phyloP scores from a whole-genome alignment of 805 yeast species.

The Candida vartiovaarae region DNA sequence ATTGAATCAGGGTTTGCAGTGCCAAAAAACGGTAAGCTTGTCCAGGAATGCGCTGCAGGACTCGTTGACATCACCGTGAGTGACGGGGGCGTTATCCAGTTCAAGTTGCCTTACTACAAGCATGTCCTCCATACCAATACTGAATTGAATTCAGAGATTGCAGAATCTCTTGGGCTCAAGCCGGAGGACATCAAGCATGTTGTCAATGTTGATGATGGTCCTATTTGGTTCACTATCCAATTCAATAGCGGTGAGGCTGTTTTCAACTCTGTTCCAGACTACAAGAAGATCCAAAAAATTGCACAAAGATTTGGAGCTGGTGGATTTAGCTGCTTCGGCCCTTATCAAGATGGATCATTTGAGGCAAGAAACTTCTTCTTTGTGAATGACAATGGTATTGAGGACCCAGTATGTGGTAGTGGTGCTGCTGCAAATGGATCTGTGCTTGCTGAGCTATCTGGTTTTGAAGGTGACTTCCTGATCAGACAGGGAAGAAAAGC shows the following conservation, averaged over 20 bases:
- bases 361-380: conserved; percentile 37
- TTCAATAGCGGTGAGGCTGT: conserved; percentile 28
- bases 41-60: conserved; percentile 43
- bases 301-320: conserved; percentile 12
- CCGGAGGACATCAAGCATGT: conserved; percentile 16
- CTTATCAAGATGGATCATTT: conserved; percentile 11
- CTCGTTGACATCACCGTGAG: conserved; percentile 28
- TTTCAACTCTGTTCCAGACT: conserved; percentile 28
- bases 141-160: conserved; percentile 10
- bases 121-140: conserved; percentile 6
- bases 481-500: conserved; percentile 33
- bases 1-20: conserved; percentile 30
- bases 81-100: conserved; percentile 21
- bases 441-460: conserved; percentile 21
- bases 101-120: conserved; percentile 20
- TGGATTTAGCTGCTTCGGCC: conserved; percentile 37
- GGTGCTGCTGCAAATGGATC: conserved; percentile 34
- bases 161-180: conserved; percentile 8
- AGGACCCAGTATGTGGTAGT: conserved; percentile 51
- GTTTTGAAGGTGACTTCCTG: conserved; percentile 14
- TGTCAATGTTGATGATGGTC: conserved; percentile 35
- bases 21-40: conserved; percentile 23
- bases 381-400: conserved; percentile 28
- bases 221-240: conserved; percentile 36
- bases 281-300: conserved; percentile 16